Base-by-base conservation (phyloP, 257 asterid genomes). In the Przewalskia tangutica region DNA sequence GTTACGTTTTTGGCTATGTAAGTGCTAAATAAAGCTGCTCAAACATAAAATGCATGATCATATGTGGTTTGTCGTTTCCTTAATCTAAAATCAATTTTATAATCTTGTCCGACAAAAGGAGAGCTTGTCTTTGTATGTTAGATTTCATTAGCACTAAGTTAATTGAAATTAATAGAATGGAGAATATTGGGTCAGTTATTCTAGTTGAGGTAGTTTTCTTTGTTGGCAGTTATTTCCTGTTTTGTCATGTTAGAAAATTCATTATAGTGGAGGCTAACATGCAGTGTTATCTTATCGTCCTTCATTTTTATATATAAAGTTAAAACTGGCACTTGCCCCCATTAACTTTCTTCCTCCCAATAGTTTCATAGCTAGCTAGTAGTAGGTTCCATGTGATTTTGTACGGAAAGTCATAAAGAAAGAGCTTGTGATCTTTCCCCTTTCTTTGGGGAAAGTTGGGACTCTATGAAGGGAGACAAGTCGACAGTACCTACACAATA, bases 211-310 rank as follows among this genome's bases (percentile, higher is more conserved):
- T 76, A 55, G 68, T 79, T 44, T 80, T 70, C 73, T 81, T 77
- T 64, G 56, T 68, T 81, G 83, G 85, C 84, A 85, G 89, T 86
- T 86, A 82, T 71, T 81, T 85, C 81, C 75, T 66, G 81, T 59
- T 70, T 48, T 82, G 80, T 66, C 80, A 7, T 60, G 78, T 77
- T 82, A 34, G 4, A 6, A 12, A 50, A 54, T 11, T 13, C 36
- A 77, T 2, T 2, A 38, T 27, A 79, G 89, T 90, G 90, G 90
- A 59, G 84, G 27, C 85, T 82, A 88, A 90, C 93, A 86, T 90
- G 93, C 86, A 55, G 59, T 58, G 60, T 20, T 58, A 63, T 84
- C 44, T 59, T 12, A 53, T 67, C 79, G 42, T 11, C 79, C 17
- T 73, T n/a, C 60, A 51, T 81, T 65, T 27, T 53, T 18, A 82